A percentile compares a stretch with the other conserved stretches of the same genome.
Evolutionary conservation across 768 basidiomycete genomes (phyloP).

Genomic region (Udeniomyces megalosporus): DNA sequence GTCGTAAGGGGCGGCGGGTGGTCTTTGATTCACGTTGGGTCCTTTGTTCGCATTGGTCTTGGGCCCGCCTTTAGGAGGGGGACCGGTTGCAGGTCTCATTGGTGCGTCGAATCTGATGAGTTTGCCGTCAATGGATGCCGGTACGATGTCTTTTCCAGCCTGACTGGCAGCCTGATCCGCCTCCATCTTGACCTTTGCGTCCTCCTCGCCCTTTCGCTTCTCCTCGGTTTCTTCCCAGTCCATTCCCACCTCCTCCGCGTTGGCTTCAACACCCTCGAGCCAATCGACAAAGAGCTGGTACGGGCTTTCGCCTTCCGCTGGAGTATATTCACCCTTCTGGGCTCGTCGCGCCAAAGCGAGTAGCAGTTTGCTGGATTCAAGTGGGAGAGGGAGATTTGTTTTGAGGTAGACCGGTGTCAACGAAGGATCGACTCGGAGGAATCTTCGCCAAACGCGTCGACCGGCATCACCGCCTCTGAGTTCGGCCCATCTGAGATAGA

Average conservation of each 20-base stretch:
- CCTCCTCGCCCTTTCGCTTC: slow-evolving; percentile 18
- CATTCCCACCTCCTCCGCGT: slow-evolving; percentile 82
- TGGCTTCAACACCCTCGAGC: slow-evolving; percentile 76
- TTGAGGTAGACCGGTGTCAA: slow-evolving; percentile 33
- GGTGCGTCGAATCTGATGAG: slow-evolving; percentile 59
- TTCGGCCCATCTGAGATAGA: slow-evolving; percentile 87
- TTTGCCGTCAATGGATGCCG: slow-evolving; percentile 40
- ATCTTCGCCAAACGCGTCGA: slow-evolving; percentile 60
- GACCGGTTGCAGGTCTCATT: slow-evolving; percentile 35
- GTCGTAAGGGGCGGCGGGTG: slow-evolving; percentile 36
- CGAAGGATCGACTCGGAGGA: slow-evolving; percentile 41
- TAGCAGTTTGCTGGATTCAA: slow-evolving; percentile 84
- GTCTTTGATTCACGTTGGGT: neutral
- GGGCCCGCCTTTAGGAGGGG: slow-evolving; percentile 18
- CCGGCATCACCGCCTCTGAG: slow-evolving; percentile 45
- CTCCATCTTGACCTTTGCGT: slow-evolving; percentile 26
- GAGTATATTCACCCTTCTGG: slow-evolving; percentile 60
- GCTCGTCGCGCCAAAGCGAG: slow-evolving; percentile 71
- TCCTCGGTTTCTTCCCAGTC: slow-evolving; percentile 56
- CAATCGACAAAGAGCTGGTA: slow-evolving; percentile 87
- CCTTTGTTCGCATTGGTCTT: neutral
- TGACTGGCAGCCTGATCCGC: slow-evolving; percentile 23
- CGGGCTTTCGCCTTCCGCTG: slow-evolving; percentile 84
- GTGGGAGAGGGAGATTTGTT: slow-evolving; percentile 52
- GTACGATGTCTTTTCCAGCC: slow-evolving; percentile 33